Evolutionary conservation across 768 basidiomycete genomes (phyloP), one percentile per base, ranked within the genome.

Genomic region (Leccinum uliginosum): DNA sequence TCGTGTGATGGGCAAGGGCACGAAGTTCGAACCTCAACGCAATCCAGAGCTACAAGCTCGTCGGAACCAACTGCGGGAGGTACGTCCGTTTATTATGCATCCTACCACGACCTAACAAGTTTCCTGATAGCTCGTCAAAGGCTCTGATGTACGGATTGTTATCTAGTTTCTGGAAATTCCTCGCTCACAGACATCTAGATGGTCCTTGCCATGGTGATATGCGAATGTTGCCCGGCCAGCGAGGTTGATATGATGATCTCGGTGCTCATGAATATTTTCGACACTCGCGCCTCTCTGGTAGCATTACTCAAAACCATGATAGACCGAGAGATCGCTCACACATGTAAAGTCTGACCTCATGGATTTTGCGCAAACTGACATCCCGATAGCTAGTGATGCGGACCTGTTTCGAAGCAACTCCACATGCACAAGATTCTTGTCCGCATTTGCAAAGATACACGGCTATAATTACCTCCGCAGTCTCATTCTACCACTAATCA

Each of bases 391-490:
- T 40, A 86, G 79, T 62, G 91, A 95, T 60, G 78, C 85, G 1
- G 80, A 82, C n/a, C 74, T 98, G 8, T 97, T 98, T 76, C 80
- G 95, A 50, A 80, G 89, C 58, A 97, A 96, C 69, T 87, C 89
- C 3, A 90, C 89, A 1, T 92, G 87, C 63, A 90, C 89, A n/a
- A 77, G 89, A 44, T 86, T 98, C 56, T 74, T 97, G 46, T 91
- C 91, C 6, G 83, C 86, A 2, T 95, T 95, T 63, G 91, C 91
- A 4, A 85, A 80, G 66, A 83, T 89, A n/a, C 91, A 94, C 59
- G 95, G 94, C 4, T 97, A 96, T 70, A 85, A 86, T 56, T 97
- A 96, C 70, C 76, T 97, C n/a, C 82, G 93, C 19, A 83, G 80
- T 46, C 78, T 95, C 23, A 81, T 96, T 47, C 76, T 80, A 44